Conservation (phyloP, 352 stramenopile species). For the Phytophthora citrophthora region DNA sequence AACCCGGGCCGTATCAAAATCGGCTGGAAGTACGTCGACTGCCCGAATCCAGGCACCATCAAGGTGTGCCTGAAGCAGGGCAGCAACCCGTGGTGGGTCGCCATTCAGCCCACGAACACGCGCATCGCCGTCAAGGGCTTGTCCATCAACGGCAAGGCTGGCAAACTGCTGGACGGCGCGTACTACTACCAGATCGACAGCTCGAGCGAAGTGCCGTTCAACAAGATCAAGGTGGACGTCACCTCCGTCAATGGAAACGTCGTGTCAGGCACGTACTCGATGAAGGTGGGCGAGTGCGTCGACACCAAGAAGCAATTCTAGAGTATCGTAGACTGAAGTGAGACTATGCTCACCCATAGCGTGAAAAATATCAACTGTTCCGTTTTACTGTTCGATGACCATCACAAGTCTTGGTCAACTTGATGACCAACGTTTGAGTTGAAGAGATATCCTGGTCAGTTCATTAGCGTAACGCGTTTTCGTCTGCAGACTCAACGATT, state of each 20-base stretch:
- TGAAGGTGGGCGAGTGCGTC: conserved; percentile 22
- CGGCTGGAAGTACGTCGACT: conserved; percentile 39
- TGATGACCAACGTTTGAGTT: background rate
- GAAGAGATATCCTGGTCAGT: background rate
- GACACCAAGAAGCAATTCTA: conserved; percentile 35
- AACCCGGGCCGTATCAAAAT: conserved; percentile 38
- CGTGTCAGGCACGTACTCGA: conserved; percentile 33
- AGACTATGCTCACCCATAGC: conserved; percentile 2
- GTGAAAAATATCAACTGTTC: conserved; percentile 31
- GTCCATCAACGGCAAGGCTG: conserved; percentile 29
- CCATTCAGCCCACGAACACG: conserved; percentile 35
- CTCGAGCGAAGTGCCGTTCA: conserved; percentile 20
- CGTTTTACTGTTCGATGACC: conserved; percentile 25
- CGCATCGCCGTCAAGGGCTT: conserved; percentile 24
- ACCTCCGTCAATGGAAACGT: conserved; percentile 22
- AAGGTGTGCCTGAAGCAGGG: conserved; percentile 35
- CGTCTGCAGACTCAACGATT: conserved; percentile 11
- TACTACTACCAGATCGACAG: conserved; percentile 38
- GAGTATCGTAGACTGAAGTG: conserved; percentile 7
- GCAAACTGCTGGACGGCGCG: conserved; percentile 28
- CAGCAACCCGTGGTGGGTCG: conserved; percentile 33
- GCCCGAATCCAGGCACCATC: conserved; percentile 33
- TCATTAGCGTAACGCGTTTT: conserved; percentile 1
- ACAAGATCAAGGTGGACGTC: conserved; percentile 27
- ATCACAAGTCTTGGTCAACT: background rate